These are phyloP conservation scores for Trichoderma erinaceum DNA, from an alignment of 495 filamentous ascomycete species.

Conservation along the genomic window DNA sequence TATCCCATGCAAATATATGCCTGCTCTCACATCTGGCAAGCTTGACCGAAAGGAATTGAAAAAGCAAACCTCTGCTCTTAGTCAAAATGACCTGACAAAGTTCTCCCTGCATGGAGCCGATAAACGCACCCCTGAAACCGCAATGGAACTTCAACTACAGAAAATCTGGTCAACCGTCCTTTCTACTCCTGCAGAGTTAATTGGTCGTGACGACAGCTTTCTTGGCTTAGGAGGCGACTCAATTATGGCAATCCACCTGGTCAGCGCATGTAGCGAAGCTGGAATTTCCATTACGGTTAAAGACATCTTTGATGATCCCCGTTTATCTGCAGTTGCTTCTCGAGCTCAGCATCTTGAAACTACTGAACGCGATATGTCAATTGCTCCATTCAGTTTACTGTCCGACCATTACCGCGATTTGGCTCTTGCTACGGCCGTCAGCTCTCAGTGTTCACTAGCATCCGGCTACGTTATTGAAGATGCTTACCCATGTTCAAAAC, in stretches of 20 bases:
- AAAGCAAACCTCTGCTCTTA: constrained; percentile 32
- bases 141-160: constrained; percentile 39
- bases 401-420: neutral
- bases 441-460: constrained; percentile 15
- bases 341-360: neutral
- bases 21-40: constrained; percentile 30
- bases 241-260: constrained; percentile 35
- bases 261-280: constrained; percentile 32
- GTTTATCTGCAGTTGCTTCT: constrained; percentile 4
- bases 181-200: constrained; percentile 30
- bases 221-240: constrained; percentile 40
- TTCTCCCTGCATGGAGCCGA: constrained; percentile 28
- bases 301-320: constrained; percentile 10
- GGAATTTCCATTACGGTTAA: neutral
- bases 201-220: constrained; percentile 38
- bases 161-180: constrained; percentile 39
- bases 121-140: constrained; percentile 31
- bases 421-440: constrained; percentile 38
- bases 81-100: constrained; percentile 34
- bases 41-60: constrained; percentile 47
- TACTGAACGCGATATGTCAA: neutral
- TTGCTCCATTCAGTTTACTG: constrained; percentile 3
- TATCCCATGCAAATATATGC: constrained; percentile 27
- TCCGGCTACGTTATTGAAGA: neutral
- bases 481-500: constrained; percentile 6